Evolutionary conservation across 805 yeast species (phyloP).

Genomic region (Citeromyces nyonsensis): DNA sequence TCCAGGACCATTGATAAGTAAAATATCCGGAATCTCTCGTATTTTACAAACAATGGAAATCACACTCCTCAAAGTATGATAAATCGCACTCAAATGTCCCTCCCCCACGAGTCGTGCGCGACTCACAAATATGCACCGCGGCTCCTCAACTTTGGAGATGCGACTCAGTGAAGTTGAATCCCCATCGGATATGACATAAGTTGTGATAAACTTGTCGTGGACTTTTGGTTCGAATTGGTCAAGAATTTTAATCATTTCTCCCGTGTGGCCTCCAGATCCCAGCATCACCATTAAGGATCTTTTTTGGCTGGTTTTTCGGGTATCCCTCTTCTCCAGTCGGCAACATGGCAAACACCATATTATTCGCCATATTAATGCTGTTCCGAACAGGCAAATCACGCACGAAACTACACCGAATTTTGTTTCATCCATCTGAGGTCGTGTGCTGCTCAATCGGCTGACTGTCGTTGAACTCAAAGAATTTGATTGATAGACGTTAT

Average conservation of each 20-base stretch:
- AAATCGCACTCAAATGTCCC: slow-evolving; percentile 9
- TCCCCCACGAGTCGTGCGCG: slow-evolving; percentile 21
- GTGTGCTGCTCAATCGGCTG: no score
- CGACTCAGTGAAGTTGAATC: slow-evolving; percentile 25
- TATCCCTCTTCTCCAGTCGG: no score
- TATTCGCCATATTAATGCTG: no score
- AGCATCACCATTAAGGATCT: slow-evolving; percentile 37
- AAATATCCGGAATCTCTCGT: slow-evolving; percentile 12
- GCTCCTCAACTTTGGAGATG: slow-evolving; percentile 14
- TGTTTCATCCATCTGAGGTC: no score
- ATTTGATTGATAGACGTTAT: no score
- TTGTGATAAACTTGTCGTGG: slow-evolving; percentile 8
- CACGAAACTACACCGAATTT: no score
- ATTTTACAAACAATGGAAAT: not conserved
- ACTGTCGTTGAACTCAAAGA: no score
- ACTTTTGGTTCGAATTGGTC: slow-evolving; percentile 15
- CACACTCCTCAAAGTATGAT: slow-evolving; percentile 9
- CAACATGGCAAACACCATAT: no score
- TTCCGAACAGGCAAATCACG: no score
- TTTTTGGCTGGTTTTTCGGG: no score
- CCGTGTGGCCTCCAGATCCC: slow-evolving; percentile 96
- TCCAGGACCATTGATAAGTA: slow-evolving; percentile 66
- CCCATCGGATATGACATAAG: slow-evolving; percentile 23
- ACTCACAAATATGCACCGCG: slow-evolving; percentile 15
- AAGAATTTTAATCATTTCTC: slow-evolving; percentile 77